Conservation (phyloP, 108 stramenopile genomes). For the Nitzschia sp. region DNA sequence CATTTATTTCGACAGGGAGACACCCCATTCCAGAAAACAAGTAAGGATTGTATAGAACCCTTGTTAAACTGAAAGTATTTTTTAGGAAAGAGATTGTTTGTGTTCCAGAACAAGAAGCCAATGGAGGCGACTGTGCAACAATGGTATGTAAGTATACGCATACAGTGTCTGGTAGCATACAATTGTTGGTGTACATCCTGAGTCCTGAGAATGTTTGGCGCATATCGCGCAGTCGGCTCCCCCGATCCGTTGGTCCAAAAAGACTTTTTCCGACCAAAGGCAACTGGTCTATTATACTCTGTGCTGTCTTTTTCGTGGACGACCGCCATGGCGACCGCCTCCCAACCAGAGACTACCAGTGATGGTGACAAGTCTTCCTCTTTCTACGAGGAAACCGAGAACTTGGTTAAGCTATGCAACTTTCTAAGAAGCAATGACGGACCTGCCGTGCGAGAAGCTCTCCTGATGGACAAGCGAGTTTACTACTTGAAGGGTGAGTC, state of each 20-base stretch:
- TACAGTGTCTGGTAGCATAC: too few relatives aligned
- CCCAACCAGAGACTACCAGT: neutral
- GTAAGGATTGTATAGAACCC: neutral
- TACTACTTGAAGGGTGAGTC: conserved; percentile 94
- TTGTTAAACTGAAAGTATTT: neutral
- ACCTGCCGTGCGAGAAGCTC: conserved; percentile 84
- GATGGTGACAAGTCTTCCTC: conserved; percentile 21
- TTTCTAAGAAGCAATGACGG: conserved; percentile 79
- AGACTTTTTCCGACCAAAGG: neutral
- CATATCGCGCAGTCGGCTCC: too few relatives aligned
- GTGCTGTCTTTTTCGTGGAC: neutral
- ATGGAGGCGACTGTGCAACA: too few relatives aligned
- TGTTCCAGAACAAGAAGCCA: too few relatives aligned
- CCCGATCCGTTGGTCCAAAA: too few relatives aligned
- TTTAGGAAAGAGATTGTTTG: neutral
- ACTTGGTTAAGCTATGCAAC: conserved; percentile 83
- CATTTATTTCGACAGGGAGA: conserved; percentile 1
- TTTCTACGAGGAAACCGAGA: conserved; percentile 79
- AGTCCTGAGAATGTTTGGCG: too few relatives aligned
- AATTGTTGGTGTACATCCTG: too few relatives aligned
- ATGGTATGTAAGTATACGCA: too few relatives aligned
- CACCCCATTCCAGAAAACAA: too few relatives aligned
- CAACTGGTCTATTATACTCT: neutral
- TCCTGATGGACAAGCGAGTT: conserved; percentile 94
- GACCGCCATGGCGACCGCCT: conserved; percentile 2